Base-by-base conservation (phyloP, 176 grass and related monocot genomes). In the Triticum timopheevii region DNA sequence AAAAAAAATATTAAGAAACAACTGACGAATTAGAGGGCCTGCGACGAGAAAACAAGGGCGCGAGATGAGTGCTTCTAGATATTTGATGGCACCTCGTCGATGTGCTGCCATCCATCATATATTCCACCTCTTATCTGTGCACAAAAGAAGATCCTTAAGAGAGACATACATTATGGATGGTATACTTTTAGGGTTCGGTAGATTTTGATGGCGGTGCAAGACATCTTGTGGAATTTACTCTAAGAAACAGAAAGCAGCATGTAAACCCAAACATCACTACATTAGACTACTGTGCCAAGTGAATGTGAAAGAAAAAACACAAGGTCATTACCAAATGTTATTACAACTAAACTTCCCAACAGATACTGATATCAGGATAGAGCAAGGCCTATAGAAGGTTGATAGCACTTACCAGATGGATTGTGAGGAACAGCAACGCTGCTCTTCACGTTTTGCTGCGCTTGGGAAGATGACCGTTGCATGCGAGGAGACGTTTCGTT, bases 61-160 rank as follows among this genome's bases (percentile, higher is more conserved):
- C 62, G 42, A 33, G 69, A 59, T 22, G 56, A 88, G 84, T 77
- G 15, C 77, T 82, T 81, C 81, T 84, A 83, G 65, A 78, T 78
- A 90, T 78, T 22, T 76, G 82, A 81, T 82, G 82, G 64, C 77
- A 50, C 40, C 81, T 39, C 35, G 40, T 17, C 20, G 36, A 69
- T 47, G 7, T 33, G 38, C 59, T 87, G 56, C 71, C 23, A 61
- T 69, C 13, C 62, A 77, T 98, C 88, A 98, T 81, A 93, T 94
- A 76, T 95, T 86, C 96, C 96, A 98, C 81, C 88, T 94, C 84
- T 82, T 95, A 80, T 98, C 96, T 98, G 91, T 79, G 70, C 9
- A 86, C 9, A 56, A 7, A 31, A 61, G 3, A 88, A 80, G 4
- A 17, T 58, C 4, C 3, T 23, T 69, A 65, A 61, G 66, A 20